Evolutionary conservation across 306 rosid species (phyloP).

Genomic region (Cicer bijugum): DNA sequence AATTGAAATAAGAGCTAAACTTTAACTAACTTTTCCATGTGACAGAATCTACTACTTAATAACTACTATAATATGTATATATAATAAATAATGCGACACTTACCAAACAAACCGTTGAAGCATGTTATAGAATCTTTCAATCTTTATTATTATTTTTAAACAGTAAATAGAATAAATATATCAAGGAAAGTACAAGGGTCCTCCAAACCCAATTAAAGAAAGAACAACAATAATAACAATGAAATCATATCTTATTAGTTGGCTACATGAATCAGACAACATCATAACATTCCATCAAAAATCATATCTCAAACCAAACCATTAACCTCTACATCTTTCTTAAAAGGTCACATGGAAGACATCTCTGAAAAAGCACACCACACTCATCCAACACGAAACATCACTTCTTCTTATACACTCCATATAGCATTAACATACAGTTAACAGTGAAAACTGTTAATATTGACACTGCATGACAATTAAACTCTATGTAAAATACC

Average conservation of each 20-base stretch:
- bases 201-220: background rate
- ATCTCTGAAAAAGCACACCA: background rate
- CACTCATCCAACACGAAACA: background rate
- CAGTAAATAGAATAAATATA: background rate
- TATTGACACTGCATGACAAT: background rate
- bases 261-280: background rate
- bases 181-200: background rate
- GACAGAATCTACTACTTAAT: background rate
- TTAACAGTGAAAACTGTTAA: background rate
- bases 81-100: background rate
- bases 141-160: background rate
- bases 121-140: background rate
- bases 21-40: background rate
- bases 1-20: background rate
- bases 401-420: background rate
- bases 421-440: background rate
- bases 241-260: background rate
- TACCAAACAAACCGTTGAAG: background rate
- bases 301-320: background rate
- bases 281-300: background rate
- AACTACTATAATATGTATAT: background rate
- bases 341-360: background rate
- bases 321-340: background rate
- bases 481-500: background rate
- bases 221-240: background rate